Base-by-base conservation (phyloP, 2,329 filamentous ascomycete genomes). In the Clarireedia paspali region DNA sequence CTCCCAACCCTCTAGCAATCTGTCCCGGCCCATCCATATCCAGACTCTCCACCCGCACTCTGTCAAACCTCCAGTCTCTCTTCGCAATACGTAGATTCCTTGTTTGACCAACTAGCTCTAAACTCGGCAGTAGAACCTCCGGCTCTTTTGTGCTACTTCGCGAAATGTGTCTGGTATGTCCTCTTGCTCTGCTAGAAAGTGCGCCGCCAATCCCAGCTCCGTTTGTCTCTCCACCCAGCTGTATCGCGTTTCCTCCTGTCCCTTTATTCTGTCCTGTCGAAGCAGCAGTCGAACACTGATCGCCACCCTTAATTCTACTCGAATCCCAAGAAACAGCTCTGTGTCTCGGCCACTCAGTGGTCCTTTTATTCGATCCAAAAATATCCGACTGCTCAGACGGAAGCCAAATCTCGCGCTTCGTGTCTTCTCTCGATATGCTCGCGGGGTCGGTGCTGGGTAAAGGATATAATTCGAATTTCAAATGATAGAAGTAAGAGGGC, bases 61-160 rank as follows among this genome's bases (percentile, higher is more conserved):
- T 77, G 46, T 87, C 88, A 69, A 95, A 90, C 53, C 94, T 80
- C 85, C 89, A 92, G 70, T 97, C 92, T 54, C 72, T 74, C 3
- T 73, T 71, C 2, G 82, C 81, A 45, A 72, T 76, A 57, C 73
- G 47, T 14, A 62, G 24, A 47, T 61, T 53, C 45, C 44, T 76
- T 5, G 39, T 50, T 26, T 50, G 47, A 12, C n/a, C 60, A 50
- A 38, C 48, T 39, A 20, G 70, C 70, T 6, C 74, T 64, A 20
- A 71, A 65, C 46, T 75, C 70, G 39, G 64, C 60, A 24, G 62
- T 59, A 15, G n/a, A 45, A 44, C 49, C 50, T 47, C 42, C 17
- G 15, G 12, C 26, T 49, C 27, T n/a, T 26, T 20, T 14, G 15
- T 20, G 9, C 39, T 20, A 42, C 39, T 42, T 6, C 39, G 30